A percentile compares a stretch with the other conserved stretches of the same genome.
These are phyloP conservation scores for Sclerotinia nivalis DNA, from an alignment of 2,329 filamentous ascomycete species.

Conservation along the genomic window DNA sequence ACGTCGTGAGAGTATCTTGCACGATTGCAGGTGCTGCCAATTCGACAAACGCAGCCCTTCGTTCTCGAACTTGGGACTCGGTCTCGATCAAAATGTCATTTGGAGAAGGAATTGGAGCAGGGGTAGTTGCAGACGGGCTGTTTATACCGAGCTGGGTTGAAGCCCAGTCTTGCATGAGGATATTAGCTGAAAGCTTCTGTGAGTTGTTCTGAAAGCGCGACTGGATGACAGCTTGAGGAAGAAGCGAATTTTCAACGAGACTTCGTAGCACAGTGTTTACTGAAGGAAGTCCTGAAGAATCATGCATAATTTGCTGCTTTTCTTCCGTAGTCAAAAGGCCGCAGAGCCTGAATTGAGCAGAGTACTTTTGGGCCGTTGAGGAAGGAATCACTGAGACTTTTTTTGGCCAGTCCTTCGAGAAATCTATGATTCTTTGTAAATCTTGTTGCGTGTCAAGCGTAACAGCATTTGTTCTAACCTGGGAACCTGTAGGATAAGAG, in stretches of 20 bases:
- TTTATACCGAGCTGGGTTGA: background rate
- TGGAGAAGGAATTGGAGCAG: background rate
- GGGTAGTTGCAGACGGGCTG: too few relatives aligned
- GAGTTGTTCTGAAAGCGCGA: background rate
- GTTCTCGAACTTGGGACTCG: background rate
- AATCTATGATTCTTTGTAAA: background rate
- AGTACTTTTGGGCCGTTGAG: background rate
- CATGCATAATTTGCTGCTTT: background rate
- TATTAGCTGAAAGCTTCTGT: rapidly evolving
- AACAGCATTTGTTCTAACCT: background rate
- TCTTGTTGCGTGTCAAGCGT: background rate
- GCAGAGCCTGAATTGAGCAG: background rate
- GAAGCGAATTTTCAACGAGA: background rate
- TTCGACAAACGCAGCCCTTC: background rate
- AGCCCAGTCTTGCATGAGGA: background rate
- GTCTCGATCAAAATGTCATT: background rate
- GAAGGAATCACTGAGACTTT: background rate
- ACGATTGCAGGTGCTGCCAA: background rate
- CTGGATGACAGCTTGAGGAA: background rate
- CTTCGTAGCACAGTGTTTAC: background rate
- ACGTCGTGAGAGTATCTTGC: background rate
- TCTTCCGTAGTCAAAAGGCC: background rate
- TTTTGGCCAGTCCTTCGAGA: background rate
- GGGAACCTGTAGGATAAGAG: background rate
- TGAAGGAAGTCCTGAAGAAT: rapidly evolving